A percentile compares a stretch with the other conserved stretches of the same genome.
phyloP scores from a whole-genome alignment of 78 protist genomes.

The Dictyostelium intermedium region DNA sequence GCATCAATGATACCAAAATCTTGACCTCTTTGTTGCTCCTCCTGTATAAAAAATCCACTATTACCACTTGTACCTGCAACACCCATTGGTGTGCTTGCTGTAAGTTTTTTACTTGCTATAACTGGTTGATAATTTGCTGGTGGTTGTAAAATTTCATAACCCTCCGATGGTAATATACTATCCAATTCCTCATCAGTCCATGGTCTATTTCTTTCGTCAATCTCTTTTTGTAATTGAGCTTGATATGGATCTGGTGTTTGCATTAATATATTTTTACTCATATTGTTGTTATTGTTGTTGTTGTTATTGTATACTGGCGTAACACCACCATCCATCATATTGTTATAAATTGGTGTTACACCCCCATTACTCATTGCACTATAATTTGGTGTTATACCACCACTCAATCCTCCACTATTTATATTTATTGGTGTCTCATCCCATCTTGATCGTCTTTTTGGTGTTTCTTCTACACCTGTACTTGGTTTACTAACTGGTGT shows the following conservation, averaged over 20 bases:
- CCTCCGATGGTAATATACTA: slow-evolving; percentile 94
- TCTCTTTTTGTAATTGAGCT: slow-evolving; percentile 88
- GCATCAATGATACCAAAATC: slow-evolving; percentile 22
- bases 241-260: slow-evolving; percentile 17
- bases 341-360: not conserved
- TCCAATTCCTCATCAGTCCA: slow-evolving; percentile 97
- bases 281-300: not conserved
- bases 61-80: slow-evolving; percentile 38
- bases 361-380: slow-evolving; percentile 14
- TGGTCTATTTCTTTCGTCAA: slow-evolving; percentile 94
- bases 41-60: slow-evolving; percentile 75
- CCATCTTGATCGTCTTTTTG: slow-evolving; percentile 89
- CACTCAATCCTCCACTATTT: slow-evolving; percentile 78
- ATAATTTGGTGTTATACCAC: slow-evolving; percentile 53
- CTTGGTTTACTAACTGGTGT: slow-evolving; percentile 49
- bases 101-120: slow-evolving; percentile 89
- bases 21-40: not conserved
- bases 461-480: slow-evolving; percentile 42
- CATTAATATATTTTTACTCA: not conserved
- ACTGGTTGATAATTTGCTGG: slow-evolving; percentile 94
- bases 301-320: not conserved
- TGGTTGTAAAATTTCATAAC: slow-evolving; percentile 93
- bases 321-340: not conserved
- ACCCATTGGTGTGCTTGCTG: slow-evolving; percentile 89
- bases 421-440: slow-evolving; percentile 88